Evolutionary conservation across 2,329 filamentous ascomycete species (phyloP).

Genomic region (Thermochaetoides dissita): DNA sequence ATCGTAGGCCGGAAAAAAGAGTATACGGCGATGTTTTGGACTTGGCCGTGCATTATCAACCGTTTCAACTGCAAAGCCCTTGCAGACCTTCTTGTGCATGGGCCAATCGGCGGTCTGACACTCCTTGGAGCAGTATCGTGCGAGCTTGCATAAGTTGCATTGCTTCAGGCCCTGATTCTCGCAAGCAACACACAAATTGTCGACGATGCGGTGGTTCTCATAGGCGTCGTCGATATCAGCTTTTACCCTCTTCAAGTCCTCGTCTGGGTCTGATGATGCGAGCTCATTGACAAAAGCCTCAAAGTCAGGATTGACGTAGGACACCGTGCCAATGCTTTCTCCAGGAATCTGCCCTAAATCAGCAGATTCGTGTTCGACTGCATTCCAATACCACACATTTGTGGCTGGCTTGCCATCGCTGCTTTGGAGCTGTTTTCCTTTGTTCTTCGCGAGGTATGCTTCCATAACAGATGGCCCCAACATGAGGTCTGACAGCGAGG

Average conservation of each 20-base stretch:
- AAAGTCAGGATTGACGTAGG: constrained; percentile 1
- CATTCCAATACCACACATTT: no score
- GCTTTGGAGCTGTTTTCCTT: no score
- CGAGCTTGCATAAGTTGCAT: constrained; percentile 4
- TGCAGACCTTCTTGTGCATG: constrained; percentile 9
- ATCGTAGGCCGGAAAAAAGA: constrained; percentile 4
- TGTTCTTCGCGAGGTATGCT: no score
- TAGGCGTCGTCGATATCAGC: background rate
- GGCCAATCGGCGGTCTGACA: constrained; percentile 7
- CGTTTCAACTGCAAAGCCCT: background rate
- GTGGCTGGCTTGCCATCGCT: no score
- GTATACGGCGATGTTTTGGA: constrained; percentile 1
- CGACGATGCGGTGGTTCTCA: background rate
- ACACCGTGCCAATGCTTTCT: no score
- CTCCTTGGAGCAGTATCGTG: constrained; percentile 6
- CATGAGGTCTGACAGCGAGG: no score
- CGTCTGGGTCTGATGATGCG: background rate
- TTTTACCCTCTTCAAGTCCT: background rate
- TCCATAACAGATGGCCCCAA: no score
- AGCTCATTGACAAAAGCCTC: background rate
- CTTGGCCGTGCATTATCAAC: constrained; percentile 1
- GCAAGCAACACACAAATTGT: constrained; percentile 5
- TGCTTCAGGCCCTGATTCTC: background rate
- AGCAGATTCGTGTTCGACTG: no score
- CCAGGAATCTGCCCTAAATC: no score